A percentile compares a stretch with the other conserved stretches of the same genome.
phyloP scores from a whole-genome alignment of 345 rosid species.

The Nasturtium officinale region DNA sequence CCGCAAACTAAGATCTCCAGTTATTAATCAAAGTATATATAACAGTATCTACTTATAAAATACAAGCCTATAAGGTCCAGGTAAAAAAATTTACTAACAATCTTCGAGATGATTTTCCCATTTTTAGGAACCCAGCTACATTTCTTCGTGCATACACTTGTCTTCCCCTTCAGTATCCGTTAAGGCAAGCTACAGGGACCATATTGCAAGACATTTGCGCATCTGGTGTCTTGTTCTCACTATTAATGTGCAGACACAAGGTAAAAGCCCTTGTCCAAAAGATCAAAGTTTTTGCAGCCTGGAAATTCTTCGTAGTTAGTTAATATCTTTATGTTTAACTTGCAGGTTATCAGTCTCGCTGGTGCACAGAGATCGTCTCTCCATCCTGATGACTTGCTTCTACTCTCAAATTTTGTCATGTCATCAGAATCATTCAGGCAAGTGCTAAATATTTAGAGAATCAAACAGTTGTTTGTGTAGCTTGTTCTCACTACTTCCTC shows the following conservation, averaged over 20 bases:
- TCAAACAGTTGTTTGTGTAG: conserved; percentile 4
- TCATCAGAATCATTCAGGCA: conserved; percentile 95
- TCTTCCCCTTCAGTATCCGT: conserved; percentile 81
- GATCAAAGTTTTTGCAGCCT: neutral
- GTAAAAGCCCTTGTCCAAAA: conserved; percentile 40
- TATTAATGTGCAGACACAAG: conserved; percentile 86
- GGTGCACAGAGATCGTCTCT: conserved; percentile 99
- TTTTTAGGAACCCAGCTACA: conserved; percentile 82
- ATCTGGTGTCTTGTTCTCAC: conserved; percentile 83
- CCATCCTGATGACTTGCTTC: conserved; percentile 94
- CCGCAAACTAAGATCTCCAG: neutral
- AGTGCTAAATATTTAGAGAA: conserved; percentile 32
- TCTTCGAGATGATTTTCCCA: conserved; percentile 17
- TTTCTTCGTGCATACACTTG: conserved; percentile 98
- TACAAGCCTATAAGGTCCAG: neutral
- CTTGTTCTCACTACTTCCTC: conserved; percentile 19
- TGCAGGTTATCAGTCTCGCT: conserved; percentile 90
- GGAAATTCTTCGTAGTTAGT: neutral
- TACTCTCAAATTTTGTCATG: conserved; percentile 89
- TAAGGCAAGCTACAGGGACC: conserved; percentile 86
- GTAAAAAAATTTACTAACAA: conserved; percentile 6
- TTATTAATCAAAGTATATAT: conserved; percentile 5
- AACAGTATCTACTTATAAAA: too few relatives aligned
- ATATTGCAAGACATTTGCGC: conserved; percentile 91
- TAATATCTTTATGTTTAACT: conserved; percentile 18